phyloP scores from a whole-genome alignment of 1,284 basidiomycete species.

The Sphagnurus paluster region DNA sequence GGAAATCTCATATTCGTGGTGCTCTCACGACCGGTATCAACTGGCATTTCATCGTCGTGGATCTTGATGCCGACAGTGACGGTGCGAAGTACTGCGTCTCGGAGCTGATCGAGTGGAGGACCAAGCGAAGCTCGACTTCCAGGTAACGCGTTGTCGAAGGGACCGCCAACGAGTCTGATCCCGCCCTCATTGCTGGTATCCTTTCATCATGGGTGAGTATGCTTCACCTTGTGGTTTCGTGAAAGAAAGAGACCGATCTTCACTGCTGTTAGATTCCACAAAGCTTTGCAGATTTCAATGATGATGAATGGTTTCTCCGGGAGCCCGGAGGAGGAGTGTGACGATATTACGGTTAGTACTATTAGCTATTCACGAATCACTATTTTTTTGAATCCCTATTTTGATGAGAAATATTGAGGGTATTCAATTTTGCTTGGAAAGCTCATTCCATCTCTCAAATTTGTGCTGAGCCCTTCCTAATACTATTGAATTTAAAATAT shows the following conservation, averaged over 20 bases:
- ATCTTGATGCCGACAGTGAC: slow-evolving; percentile 11
- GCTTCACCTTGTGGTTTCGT: not conserved
- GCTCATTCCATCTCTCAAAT: no score
- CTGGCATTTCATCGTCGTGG: slow-evolving; percentile 15
- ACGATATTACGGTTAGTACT: no score
- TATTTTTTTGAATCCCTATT: no score
- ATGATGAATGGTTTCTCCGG: slow-evolving; percentile 8
- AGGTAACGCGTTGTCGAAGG: not conserved
- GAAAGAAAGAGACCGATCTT: not conserved
- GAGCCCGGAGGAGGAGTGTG: not conserved
- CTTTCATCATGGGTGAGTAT: slow-evolving; percentile 16
- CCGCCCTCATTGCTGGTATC: slow-evolving; percentile 16
- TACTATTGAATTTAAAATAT: no score
- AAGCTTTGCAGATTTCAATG: slow-evolving; percentile 9
- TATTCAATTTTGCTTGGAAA: no score
- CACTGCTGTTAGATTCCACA: slow-evolving; percentile 2
- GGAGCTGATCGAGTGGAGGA: slow-evolving; percentile 6
- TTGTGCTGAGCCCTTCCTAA: no score
- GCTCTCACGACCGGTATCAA: slow-evolving; percentile 14
- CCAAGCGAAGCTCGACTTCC: not conserved
- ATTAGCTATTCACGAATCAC: no score
- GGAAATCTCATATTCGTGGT: slow-evolving; percentile 17
- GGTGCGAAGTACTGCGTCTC: slow-evolving; percentile 15
- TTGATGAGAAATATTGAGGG: no score
- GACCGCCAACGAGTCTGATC: slow-evolving; percentile 9